These are phyloP conservation scores for Cenococcum geophilum DNA, from an alignment of 495 filamentous ascomycete species.

Conservation along the genomic window DNA sequence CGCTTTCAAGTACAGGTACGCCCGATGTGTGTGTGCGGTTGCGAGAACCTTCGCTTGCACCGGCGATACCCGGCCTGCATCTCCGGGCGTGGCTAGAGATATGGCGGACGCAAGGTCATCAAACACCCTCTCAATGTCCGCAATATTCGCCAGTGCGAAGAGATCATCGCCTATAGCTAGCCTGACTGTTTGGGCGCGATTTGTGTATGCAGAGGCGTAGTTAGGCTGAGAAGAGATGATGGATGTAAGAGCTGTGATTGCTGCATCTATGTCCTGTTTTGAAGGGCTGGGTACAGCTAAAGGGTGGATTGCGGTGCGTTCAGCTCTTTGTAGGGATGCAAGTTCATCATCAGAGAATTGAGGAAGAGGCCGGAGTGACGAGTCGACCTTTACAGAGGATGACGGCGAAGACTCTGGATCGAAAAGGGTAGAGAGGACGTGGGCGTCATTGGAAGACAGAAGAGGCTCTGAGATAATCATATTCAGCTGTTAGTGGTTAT, in stretches of 20 bases:
- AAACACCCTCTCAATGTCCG: constrained; percentile 38
- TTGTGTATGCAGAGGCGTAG: constrained; percentile 71
- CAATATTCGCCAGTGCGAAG: neutral
- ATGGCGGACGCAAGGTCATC: constrained; percentile 56
- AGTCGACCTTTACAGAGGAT: constrained; percentile 41
- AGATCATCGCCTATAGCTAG: constrained; percentile 49
- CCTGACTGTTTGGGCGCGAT: constrained; percentile 66
- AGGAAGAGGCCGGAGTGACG: constrained; percentile 56
- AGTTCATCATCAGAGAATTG: constrained; percentile 37
- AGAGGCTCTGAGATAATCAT: constrained; percentile 44
- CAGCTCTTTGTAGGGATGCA: constrained; percentile 8
- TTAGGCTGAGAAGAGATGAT: constrained; percentile 54
- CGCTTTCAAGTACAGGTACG: constrained; percentile 60
- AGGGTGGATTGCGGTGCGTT: constrained; percentile 13
- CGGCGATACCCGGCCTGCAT: too few relatives aligned
- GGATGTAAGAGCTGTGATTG: constrained; percentile 42
- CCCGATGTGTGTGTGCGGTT: constrained; percentile 70
- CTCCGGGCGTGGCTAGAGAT: too few relatives aligned
- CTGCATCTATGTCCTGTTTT: constrained; percentile 34
- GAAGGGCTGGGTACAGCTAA: constrained; percentile 12
- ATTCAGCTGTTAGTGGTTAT: constrained; percentile 15
- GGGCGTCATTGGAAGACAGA: constrained; percentile 63
- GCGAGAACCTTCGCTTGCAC: constrained; percentile 58
- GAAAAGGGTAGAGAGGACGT: constrained; percentile 70
- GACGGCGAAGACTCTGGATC: constrained; percentile 65